Evolutionary conservation across 768 basidiomycete genomes (phyloP).

Genomic region (Rhodocollybia butyracea): DNA sequence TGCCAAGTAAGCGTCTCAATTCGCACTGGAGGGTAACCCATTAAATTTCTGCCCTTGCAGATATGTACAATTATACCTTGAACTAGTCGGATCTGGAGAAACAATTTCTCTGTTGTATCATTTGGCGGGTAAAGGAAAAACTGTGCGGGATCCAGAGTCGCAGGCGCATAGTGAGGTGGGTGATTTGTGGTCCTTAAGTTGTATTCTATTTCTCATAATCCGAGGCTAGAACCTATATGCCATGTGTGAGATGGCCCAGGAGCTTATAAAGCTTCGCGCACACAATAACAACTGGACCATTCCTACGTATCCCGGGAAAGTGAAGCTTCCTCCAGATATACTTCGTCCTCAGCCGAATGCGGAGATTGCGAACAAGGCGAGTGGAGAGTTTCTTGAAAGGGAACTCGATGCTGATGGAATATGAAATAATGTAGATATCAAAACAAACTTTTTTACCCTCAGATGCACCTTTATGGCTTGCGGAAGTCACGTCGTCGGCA

Average conservation of each 20-base stretch:
- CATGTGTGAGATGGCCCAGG: slow-evolving; percentile 85
- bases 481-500: slow-evolving; percentile 38
- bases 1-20: slow-evolving; percentile 57
- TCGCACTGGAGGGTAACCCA: not conserved
- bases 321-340: slow-evolving; percentile 80
- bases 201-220: not conserved
- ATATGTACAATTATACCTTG: slow-evolving; percentile 87
- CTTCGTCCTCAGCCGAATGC: slow-evolving; percentile 65
- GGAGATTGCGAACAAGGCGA: slow-evolving; percentile 64
- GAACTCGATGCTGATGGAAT: not conserved
- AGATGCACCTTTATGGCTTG: slow-evolving; percentile 55
- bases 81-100: slow-evolving; percentile 71
- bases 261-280: slow-evolving; percentile 73
- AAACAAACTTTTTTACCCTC: slow-evolving; percentile 68
- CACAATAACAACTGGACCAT: slow-evolving; percentile 73
- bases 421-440: slow-evolving; percentile 43
- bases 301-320: slow-evolving; percentile 74
- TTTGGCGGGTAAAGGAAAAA: slow-evolving; percentile 80
- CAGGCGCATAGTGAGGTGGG: slow-evolving; percentile 66
- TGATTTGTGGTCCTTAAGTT: not conserved
- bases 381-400: not conserved
- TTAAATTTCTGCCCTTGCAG: slow-evolving; percentile 35
- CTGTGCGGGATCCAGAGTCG: slow-evolving; percentile 76
- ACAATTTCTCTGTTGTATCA: slow-evolving; percentile 83
- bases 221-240: slow-evolving; percentile 75